Base-by-base conservation (phyloP, 192 early-diverging fungal species). In the Haplosporangium gracile region DNA sequence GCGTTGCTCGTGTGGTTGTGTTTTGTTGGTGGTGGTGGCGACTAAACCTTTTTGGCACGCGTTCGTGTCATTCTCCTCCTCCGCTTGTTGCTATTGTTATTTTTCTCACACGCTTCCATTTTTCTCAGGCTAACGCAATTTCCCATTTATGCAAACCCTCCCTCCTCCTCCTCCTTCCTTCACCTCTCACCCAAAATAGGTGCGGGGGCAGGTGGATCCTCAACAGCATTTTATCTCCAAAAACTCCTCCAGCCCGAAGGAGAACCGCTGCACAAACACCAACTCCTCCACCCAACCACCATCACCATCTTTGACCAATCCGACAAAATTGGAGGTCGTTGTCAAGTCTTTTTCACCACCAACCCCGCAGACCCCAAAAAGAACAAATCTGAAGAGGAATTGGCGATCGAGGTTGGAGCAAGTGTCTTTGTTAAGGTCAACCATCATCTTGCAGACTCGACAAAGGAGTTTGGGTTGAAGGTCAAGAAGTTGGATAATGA, bases 371-470 rank as follows among this genome's bases (percentile, higher is more conserved):
- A 65, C 11, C 60, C 60, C 9, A 29, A 65, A 34, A 71, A 89
- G 36, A 38, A 47, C 34, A 24, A 16, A 8, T 32, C 43, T 4
- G 55, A 88, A 22, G 29, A 80, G 29, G 68, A 88, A 10, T 70
- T 82, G 20, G 73, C 81, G 29, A 82, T 94, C 20, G 94, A 95
- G 82, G 71, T 91, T 6, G 94, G 94, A 0, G 94, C 93, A 13
- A 93, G 93, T 39, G 92, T 95, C 60, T 95, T 95, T 81, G 87
- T 94, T 34, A 87, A 88, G 29, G 83, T 75, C 47, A 95, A 95
- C 73, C 79, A 91, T 75, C 77, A 95, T 74, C 60, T 95, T 1
- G 88, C 91, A 49, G 89, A 91, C 39, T 85, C 92, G 5, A 69
- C 91, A 34, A 78, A 91, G 68, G 77, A 85, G 49, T 91, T 92